Conservation (phyloP, 768 basidiomycete species). For the Tephrocybe sp. region DNA sequence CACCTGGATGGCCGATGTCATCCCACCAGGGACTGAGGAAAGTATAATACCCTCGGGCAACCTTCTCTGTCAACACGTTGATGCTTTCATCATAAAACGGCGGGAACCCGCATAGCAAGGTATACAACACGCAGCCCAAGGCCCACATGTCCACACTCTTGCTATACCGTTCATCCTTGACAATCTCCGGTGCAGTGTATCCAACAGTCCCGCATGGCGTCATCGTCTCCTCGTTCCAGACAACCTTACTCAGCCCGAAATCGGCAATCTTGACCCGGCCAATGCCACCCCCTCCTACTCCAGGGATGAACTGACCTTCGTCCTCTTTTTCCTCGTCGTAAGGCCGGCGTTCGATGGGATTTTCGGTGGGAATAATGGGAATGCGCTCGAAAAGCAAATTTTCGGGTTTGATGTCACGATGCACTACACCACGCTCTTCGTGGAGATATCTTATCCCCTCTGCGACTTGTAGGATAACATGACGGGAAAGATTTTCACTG, state of each 20-base stretch:
- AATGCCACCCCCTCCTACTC: constrained; percentile 94
- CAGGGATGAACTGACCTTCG: constrained; percentile 93
- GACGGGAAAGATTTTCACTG: constrained; percentile 93
- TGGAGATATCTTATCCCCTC: constrained; percentile 94
- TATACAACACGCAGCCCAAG: constrained; percentile 98
- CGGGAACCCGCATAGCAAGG: constrained; percentile 93
- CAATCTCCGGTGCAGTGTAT: constrained; percentile 99
- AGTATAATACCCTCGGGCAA: constrained; percentile 95
- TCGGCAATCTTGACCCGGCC: constrained; percentile 98
- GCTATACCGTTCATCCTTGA: constrained; percentile 96
- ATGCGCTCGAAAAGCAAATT: constrained; percentile 94
- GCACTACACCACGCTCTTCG: constrained; percentile 96
- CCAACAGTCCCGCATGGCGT: constrained; percentile 99
- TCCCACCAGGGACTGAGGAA: constrained; percentile 99
- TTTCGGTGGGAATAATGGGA: constrained; percentile 85
- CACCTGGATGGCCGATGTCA: constrained; percentile 82
- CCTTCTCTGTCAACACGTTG: constrained; percentile 96
- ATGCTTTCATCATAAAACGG: constrained; percentile 99
- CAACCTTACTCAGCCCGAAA: constrained; percentile 95
- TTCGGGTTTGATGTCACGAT: constrained; percentile 99
- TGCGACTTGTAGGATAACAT: constrained; percentile 95
- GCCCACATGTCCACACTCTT: constrained; percentile 99
- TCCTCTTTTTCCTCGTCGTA: constrained; percentile 99
- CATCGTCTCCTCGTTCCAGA: constrained; percentile 99
- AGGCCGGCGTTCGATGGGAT: constrained; percentile 63